A percentile compares a stretch with the other conserved stretches of the same genome.
Evolutionary conservation across 2,329 filamentous ascomycete genomes (phyloP).

Genomic region (Dryadomyces quercivorus): DNA sequence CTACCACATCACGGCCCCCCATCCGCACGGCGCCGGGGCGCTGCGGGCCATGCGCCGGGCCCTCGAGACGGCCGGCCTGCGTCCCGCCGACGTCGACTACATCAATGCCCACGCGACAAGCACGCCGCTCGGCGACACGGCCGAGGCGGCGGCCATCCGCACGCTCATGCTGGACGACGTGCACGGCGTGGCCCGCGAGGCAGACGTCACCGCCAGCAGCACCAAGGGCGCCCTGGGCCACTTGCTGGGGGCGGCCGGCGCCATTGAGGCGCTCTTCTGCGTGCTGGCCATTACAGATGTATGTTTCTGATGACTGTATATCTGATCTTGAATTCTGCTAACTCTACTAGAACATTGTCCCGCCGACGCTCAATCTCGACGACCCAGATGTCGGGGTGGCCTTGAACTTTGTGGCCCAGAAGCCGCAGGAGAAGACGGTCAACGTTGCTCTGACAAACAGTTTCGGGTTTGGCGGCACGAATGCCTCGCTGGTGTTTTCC

Average conservation of each 20-base stretch:
- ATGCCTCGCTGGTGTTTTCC: slow-evolving; percentile 75
- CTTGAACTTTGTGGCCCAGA: slow-evolving; percentile 75
- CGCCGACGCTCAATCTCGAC: slow-evolving; percentile 76
- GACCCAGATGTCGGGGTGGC: slow-evolving; percentile 53
- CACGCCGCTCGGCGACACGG: slow-evolving; percentile 72
- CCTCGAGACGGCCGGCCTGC: slow-evolving; percentile 56
- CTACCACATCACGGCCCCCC: slow-evolving; percentile 84
- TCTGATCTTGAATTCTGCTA: no score
- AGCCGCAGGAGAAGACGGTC: slow-evolving; percentile 58
- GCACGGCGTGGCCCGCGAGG: slow-evolving; percentile 44
- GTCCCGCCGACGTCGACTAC: slow-evolving; percentile 67
- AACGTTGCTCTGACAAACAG: slow-evolving; percentile 80
- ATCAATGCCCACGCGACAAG: slow-evolving; percentile 94
- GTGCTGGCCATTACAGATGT: slow-evolving; percentile 71
- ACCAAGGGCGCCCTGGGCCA: slow-evolving; percentile 92
- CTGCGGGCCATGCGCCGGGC: slow-evolving; percentile 76
- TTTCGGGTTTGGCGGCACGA: slow-evolving; percentile 96
- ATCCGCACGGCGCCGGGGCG: slow-evolving; percentile 70
- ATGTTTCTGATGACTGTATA: no score
- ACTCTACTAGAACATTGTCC: slow-evolving; percentile 54
- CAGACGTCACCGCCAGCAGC: slow-evolving; percentile 71
- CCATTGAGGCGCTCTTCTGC: slow-evolving; percentile 79
- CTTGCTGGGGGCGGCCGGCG: slow-evolving; percentile 80
- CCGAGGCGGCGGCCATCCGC: slow-evolving; percentile 76
- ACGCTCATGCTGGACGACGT: slow-evolving; percentile 59